Base-by-base conservation (phyloP, 2,329 filamentous ascomycete species). In the Leptographium lundbergii region DNA sequence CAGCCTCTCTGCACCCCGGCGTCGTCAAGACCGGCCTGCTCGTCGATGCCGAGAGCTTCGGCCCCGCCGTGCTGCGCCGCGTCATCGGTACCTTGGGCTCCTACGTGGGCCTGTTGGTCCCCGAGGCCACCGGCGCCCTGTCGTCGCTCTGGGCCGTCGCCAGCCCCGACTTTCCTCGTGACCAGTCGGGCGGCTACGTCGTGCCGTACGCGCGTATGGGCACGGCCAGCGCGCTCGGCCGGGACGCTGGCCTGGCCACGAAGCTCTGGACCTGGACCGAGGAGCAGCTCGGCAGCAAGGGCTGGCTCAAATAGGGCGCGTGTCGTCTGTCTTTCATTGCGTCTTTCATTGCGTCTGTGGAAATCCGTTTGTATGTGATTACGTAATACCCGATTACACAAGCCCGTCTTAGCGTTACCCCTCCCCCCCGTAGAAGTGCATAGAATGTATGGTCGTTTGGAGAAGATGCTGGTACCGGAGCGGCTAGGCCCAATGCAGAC, bases 71-170 rank as follows among this genome's bases (percentile, higher is more conserved):
- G 2, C n/a, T 67, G 7, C 62, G 65, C n/a, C 62, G 60, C 27
- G 50, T 51, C 22, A 47, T 61, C 24, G 59, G 59, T 13, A 56
- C 61, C 7, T 36, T 66, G 22, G 63, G 65, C 61, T 17, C 51
- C 6, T 66, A 63, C 53, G 34, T 63, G 10, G 62, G 64, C 2
- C 59, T 67, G 17, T 48, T 66, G 7, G 62, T 62, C 50, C 57
- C 61, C 39, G 59, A 65, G 45, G 59, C 57, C 9, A 63, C 63
- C 36, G 66, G 66, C 3, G 66, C 64, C 2, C 60, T 59, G 56
- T 66, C 64, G 36, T 67, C 66, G 3, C 61, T 67, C 10, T 66
- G 63, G 55, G 61, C 61, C 2, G 55, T 63, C 29, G 66, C 66
- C 7, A 64, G 64, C 50, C 50, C 60, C 6, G 56, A 62, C 9